phyloP scores from a whole-genome alignment of 2,329 filamentous ascomycete species.

The Hymenoscyphus linearis region DNA sequence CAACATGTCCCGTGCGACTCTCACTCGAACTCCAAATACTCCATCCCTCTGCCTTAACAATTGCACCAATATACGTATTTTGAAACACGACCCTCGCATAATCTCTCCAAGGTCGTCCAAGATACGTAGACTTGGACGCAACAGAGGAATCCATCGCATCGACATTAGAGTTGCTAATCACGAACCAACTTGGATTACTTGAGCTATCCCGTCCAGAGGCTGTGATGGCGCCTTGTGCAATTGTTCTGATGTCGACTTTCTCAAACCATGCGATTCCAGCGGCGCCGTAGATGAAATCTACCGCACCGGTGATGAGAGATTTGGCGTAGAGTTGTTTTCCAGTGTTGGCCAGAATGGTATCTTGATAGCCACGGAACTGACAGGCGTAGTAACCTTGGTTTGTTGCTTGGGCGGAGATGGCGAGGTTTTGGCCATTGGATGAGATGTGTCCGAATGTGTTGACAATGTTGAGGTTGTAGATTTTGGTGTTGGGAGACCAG shows the following conservation, averaged over 20 bases:
- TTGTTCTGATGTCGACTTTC: constrained; percentile 35
- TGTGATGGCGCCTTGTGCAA: constrained; percentile 43
- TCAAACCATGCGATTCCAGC: constrained; percentile 48
- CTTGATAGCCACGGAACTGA: constrained; percentile 50
- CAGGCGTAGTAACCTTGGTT: constrained; percentile 54
- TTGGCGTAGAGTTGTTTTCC: constrained; percentile 52
- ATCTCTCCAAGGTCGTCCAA: constrained; percentile 48
- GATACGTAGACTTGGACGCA: constrained; percentile 39
- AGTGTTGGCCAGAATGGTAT: constrained; percentile 45
- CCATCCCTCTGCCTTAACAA: constrained; percentile 49
- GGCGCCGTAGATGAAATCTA: constrained; percentile 56
- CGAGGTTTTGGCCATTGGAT: constrained; percentile 46
- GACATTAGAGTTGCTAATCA: constrained; percentile 49
- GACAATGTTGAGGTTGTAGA: constrained; percentile 53
- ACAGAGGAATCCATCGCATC: constrained; percentile 36
- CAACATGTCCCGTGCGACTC: constrained; percentile 40
- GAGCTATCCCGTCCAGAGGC: constrained; percentile 38
- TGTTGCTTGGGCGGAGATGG: constrained; percentile 45
- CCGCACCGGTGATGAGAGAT: constrained; percentile 50
- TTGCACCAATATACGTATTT: constrained; percentile 39
- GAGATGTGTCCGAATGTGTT: constrained; percentile 25
- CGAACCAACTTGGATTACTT: constrained; percentile 42
- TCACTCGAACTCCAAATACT: constrained; percentile 39
- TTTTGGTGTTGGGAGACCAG: constrained; percentile 42
- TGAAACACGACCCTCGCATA: constrained; percentile 49